Evolutionary conservation across 306 rosid genomes (phyloP), one percentile per base, ranked within the genome.

Genomic region (Neltuma alba): DNA sequence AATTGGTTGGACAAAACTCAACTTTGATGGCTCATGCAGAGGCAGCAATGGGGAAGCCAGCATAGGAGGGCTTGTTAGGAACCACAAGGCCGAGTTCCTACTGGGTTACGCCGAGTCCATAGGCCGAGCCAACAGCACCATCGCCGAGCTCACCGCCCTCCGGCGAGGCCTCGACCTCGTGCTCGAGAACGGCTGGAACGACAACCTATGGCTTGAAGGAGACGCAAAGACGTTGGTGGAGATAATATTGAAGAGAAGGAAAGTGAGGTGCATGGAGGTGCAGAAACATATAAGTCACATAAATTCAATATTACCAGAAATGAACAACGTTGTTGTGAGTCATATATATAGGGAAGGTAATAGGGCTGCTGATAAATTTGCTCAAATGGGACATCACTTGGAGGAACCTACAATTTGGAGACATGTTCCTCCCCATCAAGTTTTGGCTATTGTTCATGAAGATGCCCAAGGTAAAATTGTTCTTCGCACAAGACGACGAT

Each of bases 271-370:
- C 85, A 75, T 23, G 40, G 91, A 92, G 57, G 82, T 84, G 21
- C 84, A 80, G 41, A 83, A 66, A 63, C 92, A 92, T 21, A 31
- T 91, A 0, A 58, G 81, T 81, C 58, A 86, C 18, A 85, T 89
- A 71, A 83, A 87, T 45, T 85, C 87, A 0, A 78, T 94, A 8
- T 58, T 89, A 2, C 78, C 78, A 1, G 85, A 85, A 55, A 63
- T 91, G 7, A 31, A 88, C 7, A 60, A 86, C 40, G 87, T 81
- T 40, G n/a, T 77, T 15, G 77, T 89, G 5, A 85, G 81, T 74
- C 96, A 92, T 20, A 66, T 92, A 9, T 91, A 90, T 33, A 89
- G 92, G 81, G 92, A 92, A 81, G 94, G 94, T 1, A 92, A 92
- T 70, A 78, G 94, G 71, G 87, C 86, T 7, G 97, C 97, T 15